A percentile compares a stretch with the other conserved stretches of the same genome.
Evolutionary conservation across 805 yeast species (phyloP).

Genomic region (Jamesozyma piceae): DNA sequence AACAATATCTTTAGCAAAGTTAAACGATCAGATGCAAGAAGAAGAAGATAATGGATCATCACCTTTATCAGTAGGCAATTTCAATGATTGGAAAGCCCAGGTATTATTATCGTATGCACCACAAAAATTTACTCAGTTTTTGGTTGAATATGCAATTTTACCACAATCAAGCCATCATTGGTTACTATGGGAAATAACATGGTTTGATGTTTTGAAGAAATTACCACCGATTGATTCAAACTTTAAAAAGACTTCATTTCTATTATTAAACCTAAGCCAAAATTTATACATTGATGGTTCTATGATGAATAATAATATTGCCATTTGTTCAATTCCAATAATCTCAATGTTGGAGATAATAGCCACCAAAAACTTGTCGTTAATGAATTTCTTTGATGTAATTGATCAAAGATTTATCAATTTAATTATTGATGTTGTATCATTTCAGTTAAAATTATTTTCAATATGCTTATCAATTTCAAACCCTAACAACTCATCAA

Average conservation of each 20-base stretch:
- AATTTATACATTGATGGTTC: constrained; percentile 8
- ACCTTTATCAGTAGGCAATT: not conserved
- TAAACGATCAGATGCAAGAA: not conserved
- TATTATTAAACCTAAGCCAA: not conserved
- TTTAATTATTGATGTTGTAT: constrained; percentile 13
- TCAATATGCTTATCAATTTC: constrained; percentile 5
- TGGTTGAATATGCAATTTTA: constrained; percentile 5
- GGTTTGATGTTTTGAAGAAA: constrained; percentile 20
- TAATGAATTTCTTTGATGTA: constrained; percentile 2
- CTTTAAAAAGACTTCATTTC: constrained; percentile 6
- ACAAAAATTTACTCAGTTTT: constrained; percentile 5
- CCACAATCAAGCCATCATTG: constrained; percentile 16
- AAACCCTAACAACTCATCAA: constrained; percentile 2
- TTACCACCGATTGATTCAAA: constrained; percentile 5
- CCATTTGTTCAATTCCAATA: constrained; percentile 15
- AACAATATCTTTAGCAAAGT: not conserved
- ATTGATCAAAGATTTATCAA: constrained; percentile 7
- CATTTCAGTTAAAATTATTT: constrained; percentile 13
- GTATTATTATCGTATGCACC: constrained; percentile 6
- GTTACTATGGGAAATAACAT: constrained; percentile 19
- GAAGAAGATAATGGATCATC: not conserved
- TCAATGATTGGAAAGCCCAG: constrained; percentile 7
- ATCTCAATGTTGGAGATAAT: constrained; percentile 1
- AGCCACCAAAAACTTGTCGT: not conserved
- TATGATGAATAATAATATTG: constrained; percentile 16